Percentiles rank a stretch among this genome's conserved stretches.
phyloP scores from a whole-genome alignment of 2,329 filamentous ascomycete genomes.

The Claviceps arundinis region DNA sequence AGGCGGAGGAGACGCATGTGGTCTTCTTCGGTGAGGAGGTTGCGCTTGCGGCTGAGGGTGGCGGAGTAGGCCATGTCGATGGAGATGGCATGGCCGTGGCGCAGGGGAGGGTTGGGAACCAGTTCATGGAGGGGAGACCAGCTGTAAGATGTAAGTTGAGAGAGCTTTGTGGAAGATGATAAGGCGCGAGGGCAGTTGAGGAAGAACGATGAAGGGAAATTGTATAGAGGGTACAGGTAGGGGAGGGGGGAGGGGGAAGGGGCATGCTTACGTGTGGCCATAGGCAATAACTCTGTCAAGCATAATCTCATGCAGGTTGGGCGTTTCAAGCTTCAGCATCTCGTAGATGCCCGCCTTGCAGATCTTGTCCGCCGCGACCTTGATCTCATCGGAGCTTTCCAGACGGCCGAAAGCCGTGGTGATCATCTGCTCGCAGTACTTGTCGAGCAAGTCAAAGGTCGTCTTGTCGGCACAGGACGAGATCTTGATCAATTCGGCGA shows the following conservation, averaged over 20 bases:
- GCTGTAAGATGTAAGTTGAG: slow-evolving; percentile 16
- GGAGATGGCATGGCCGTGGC: slow-evolving; percentile 61
- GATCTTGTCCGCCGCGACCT: slow-evolving; percentile 45
- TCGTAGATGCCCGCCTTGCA: slow-evolving; percentile 57
- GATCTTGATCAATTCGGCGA: slow-evolving; percentile 66
- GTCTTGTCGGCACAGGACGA: slow-evolving; percentile 53
- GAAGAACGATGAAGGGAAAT: neutral
- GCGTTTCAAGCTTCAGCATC: slow-evolving; percentile 62
- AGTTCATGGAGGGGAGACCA: slow-evolving; percentile 64
- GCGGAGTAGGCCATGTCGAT: slow-evolving; percentile 68
- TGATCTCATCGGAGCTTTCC: slow-evolving; percentile 29
- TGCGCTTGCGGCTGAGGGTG: slow-evolving; percentile 50
- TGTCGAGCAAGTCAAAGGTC: slow-evolving; percentile 55
- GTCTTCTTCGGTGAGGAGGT: slow-evolving; percentile 45
- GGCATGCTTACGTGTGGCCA: slow-evolving; percentile 46
- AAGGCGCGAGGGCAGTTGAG: too few relatives aligned
- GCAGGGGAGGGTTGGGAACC: slow-evolving; percentile 51
- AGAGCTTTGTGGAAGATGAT: neutral
- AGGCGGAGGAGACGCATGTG: slow-evolving; percentile 50
- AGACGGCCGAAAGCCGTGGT: slow-evolving; percentile 49
- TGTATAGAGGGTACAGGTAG: neutral
- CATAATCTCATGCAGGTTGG: slow-evolving; percentile 60
- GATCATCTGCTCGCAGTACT: slow-evolving; percentile 56
- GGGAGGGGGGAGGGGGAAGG: too few relatives aligned
- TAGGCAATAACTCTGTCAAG: slow-evolving; percentile 62